Conservation (phyloP, 371 early-diverging fungal species). For the Mortierella polycephala region DNA sequence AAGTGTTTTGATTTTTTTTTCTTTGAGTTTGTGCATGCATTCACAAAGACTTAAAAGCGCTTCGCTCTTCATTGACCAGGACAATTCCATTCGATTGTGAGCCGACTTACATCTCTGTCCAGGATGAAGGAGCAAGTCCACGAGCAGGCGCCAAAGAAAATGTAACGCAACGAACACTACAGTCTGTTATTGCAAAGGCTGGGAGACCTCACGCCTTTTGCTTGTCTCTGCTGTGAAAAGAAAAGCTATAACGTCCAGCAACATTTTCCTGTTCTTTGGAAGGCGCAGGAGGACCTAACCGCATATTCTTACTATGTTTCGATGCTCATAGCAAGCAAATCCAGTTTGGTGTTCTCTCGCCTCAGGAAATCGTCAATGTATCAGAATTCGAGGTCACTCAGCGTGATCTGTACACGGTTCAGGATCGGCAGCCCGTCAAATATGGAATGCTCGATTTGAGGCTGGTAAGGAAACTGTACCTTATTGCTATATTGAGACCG, state of each 20-base stretch:
- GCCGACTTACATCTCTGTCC: slow-evolving; percentile 14
- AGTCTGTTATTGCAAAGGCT: too few species aligned
- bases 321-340: slow-evolving; percentile 75
- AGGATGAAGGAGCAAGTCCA: slow-evolving; percentile 84
- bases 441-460: slow-evolving; percentile 93
- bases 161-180: slow-evolving; percentile 59
- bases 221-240: background rate
- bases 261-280: too few species aligned
- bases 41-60: background rate
- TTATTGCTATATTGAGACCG: too few species aligned
- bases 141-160: slow-evolving; percentile 82
- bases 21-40: background rate
- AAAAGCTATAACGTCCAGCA: too few species aligned
- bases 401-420: slow-evolving; percentile 91
- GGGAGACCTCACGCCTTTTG: background rate
- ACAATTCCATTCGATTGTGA: slow-evolving; percentile 13
- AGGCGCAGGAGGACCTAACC: too few species aligned
- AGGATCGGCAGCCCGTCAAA: slow-evolving; percentile 81
- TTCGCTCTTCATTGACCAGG: slow-evolving; percentile 10
- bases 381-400: slow-evolving; percentile 92
- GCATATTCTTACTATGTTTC: background rate
- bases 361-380: slow-evolving; percentile 83
- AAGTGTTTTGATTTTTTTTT: slow-evolving; percentile 25
- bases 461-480: slow-evolving; percentile 64
- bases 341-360: slow-evolving; percentile 91